Conservation (phyloP, 805 yeast genomes). For the Metschnikowia baotianmanensis region DNA sequence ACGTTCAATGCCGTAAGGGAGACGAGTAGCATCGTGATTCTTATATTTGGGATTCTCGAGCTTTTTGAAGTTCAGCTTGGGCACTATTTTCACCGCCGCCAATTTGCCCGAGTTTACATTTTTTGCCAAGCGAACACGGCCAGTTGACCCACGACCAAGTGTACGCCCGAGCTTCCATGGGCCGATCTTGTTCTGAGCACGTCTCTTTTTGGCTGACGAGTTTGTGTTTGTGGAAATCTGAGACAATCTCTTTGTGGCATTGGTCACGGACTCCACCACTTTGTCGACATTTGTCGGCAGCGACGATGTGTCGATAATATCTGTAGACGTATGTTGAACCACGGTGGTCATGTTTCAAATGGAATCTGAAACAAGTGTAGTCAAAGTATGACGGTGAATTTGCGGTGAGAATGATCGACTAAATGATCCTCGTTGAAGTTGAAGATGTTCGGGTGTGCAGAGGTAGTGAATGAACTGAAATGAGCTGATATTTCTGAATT, state of each 20-base stretch:
- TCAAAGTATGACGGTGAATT: too few relatives aligned
- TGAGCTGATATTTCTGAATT: too few relatives aligned
- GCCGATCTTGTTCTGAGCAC: slow-evolving; percentile 65
- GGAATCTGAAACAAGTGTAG: background rate
- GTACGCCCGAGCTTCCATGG: slow-evolving; percentile 98
- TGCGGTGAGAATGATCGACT: too few relatives aligned
- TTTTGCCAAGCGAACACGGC: slow-evolving; percentile 89
- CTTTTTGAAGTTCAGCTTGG: slow-evolving; percentile 67
- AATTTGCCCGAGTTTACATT: slow-evolving; percentile 80
- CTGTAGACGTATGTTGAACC: slow-evolving; percentile 14
- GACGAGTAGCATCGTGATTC: slow-evolving; percentile 46
- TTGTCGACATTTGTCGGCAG: slow-evolving; percentile 31
- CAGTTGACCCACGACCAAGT: slow-evolving; percentile 94
- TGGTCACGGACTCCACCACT: slow-evolving; percentile 45
- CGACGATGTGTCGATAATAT: slow-evolving; percentile 14
- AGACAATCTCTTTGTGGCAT: slow-evolving; percentile 48
- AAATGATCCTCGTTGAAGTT: too few relatives aligned
- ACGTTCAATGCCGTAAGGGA: slow-evolving; percentile 83
- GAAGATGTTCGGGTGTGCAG: too few relatives aligned
- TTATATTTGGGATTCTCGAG: slow-evolving; percentile 45
- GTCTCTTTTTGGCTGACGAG: slow-evolving; percentile 41
- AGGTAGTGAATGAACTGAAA: too few relatives aligned
- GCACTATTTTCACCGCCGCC: slow-evolving; percentile 96
- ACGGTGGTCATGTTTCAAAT: slow-evolving; percentile 16
- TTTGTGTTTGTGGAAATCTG: slow-evolving; percentile 46